Base-by-base conservation (phyloP, 345 rosid genomes). In the Citrus trifoliata region DNA sequence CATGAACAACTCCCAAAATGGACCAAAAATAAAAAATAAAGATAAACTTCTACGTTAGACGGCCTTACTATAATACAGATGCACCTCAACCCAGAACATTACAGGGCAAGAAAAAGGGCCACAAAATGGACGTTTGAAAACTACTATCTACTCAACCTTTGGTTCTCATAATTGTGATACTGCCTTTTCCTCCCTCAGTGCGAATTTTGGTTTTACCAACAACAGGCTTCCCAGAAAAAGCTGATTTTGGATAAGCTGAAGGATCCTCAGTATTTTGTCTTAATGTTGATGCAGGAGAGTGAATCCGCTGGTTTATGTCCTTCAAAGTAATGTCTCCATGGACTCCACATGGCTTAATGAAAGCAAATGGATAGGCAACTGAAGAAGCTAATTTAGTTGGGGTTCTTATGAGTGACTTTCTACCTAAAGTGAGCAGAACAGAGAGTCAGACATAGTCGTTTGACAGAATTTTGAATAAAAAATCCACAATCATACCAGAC, bases 151-250 rank as follows among this genome's bases (percentile, higher is more conserved):
- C 75, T 87, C 82, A 95, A 24, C 98, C 99, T 87, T 85, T 96
- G 25, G 99, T 97, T 83, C 99, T 89, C 95, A 91, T 93, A 4
- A 97, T 95, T 12, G 98, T 94, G 79, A 97, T 97, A 88, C 98
- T 97, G 64, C 99, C 99, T 86, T 90, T 97, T 58, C 99, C 98
- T 75, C 98, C 99, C 87, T 97, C 97, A 0, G 98, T 97, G 71
- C 96, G 97, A 79, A 97, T 97, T 84, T 88, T 97, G 22, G 98
- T 97, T 88, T 94, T 94, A 55, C 95, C 99, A 60, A 97, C 98
- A 67, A 97, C 98, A 2, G 98, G 98, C 89, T 97, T 94, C 84
- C 99, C 99, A 5, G 98, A 97, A 83, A 97, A 97, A 58, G 98
- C 98, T 13, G 99, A 97, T 60, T 98, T 97, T 2, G 93, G 99